Evolutionary conservation across 1,284 basidiomycete genomes (phyloP).

Genomic region (Leucoagaricus sp.): DNA sequence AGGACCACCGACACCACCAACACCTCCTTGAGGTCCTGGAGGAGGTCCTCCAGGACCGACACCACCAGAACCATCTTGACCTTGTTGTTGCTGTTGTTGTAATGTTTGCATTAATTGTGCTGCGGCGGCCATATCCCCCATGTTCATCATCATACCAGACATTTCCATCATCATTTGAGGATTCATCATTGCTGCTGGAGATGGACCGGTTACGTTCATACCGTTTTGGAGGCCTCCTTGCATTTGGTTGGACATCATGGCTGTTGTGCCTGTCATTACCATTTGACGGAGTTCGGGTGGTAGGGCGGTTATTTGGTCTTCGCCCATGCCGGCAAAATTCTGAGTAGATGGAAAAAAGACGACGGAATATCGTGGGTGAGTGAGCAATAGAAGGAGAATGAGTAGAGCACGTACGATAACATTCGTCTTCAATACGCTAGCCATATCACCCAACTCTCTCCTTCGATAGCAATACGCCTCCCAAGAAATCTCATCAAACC

Average conservation of each 20-base stretch:
- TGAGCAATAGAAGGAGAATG: background rate
- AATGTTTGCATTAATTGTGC: constrained; percentile 13
- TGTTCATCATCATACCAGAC: constrained; percentile 34
- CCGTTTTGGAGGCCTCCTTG: background rate
- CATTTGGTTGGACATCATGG: constrained; percentile 65
- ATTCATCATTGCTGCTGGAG: constrained; percentile 63
- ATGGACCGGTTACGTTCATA: constrained; percentile 21
- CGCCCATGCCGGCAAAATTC: constrained; percentile 81
- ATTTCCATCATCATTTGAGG: constrained; percentile 65
- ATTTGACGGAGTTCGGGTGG: constrained; percentile 80
- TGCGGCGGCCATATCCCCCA: constrained; percentile 12
- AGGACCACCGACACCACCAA: constrained; percentile 13
- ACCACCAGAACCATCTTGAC: background rate
- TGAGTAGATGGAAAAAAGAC: constrained; percentile 27
- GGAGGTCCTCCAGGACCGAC: constrained; percentile 47
- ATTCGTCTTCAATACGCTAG: constrained; percentile 75
- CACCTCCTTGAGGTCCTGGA: constrained; percentile 31
- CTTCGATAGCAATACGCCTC: constrained; percentile 88
- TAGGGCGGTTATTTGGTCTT: constrained; percentile 73
- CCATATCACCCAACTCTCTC: constrained; percentile 78
- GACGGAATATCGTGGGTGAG: background rate
- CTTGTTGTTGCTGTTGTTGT: constrained; percentile 1
- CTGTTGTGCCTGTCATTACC: constrained; percentile 77
- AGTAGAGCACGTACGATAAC: constrained; percentile 57
- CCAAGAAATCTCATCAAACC: constrained; percentile 97